These are phyloP conservation scores for Monilinia vaccinii-corymbosi DNA, from an alignment of 2,329 filamentous ascomycete genomes.

Conservation along the genomic window DNA sequence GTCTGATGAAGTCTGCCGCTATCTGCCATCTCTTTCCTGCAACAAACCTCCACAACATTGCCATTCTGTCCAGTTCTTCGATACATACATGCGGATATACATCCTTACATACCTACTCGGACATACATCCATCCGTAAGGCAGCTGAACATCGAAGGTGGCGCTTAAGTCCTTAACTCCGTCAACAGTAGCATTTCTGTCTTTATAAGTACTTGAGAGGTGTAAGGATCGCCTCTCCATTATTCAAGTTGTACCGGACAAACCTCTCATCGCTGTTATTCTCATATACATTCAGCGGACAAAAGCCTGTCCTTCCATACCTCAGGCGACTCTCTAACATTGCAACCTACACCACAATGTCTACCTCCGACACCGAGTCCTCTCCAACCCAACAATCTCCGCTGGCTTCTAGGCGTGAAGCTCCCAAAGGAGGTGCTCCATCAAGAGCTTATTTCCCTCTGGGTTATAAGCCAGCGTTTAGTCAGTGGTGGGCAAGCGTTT, in stretches of 20 bases:
- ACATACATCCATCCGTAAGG: background rate
- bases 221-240: constrained; percentile 18
- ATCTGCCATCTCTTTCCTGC: background rate
- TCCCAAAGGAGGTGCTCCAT: constrained; percentile 25
- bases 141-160: background rate
- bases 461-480: constrained; percentile 85
- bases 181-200: constrained; percentile 9
- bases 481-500: constrained; percentile 91
- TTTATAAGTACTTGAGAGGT: constrained; percentile 17
- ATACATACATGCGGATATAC: too few relatives aligned
- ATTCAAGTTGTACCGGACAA: constrained; percentile 30
- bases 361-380: constrained; percentile 27
- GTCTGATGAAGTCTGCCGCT: background rate
- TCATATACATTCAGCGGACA: constrained; percentile 24
- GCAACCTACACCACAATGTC: constrained; percentile 28
- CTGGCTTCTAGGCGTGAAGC: constrained; percentile 39
- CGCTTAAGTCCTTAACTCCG: constrained; percentile 6
- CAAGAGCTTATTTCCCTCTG: constrained; percentile 61
- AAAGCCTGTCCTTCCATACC: constrained; percentile 18
- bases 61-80: too few relatives aligned
- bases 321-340: constrained; percentile 24
- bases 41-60: too few relatives aligned
- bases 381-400: constrained; percentile 36
- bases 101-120: too few relatives aligned
- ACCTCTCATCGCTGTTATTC: constrained; percentile 26